Percentiles rank a stretch among this genome's conserved stretches.
phyloP scores from a whole-genome alignment of 1,284 basidiomycete genomes.

The Bondarzewia mesenterica region DNA sequence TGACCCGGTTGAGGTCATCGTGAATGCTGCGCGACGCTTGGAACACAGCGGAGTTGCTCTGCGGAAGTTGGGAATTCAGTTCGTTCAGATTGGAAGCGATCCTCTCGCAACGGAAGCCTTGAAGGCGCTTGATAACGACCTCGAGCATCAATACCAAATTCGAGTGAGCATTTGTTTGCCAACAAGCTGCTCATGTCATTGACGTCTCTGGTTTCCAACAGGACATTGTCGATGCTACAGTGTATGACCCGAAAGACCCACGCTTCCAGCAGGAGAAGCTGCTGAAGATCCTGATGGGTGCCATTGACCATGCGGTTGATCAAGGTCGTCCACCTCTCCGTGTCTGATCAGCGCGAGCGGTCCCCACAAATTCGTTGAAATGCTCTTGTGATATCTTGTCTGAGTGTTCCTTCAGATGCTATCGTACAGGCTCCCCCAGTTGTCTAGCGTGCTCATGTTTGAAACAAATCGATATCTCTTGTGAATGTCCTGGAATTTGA shows the following conservation, averaged over 20 bases:
- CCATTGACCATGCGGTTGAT: conserved; percentile 23
- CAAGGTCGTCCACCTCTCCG: neutral
- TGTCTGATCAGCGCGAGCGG: neutral
- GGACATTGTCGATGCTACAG: conserved; percentile 41
- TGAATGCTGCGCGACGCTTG: conserved; percentile 37
- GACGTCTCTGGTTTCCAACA: conserved; percentile 11
- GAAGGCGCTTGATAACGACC: neutral
- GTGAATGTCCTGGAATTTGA: no score
- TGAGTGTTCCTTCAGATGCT: no score
- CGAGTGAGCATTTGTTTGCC: neutral
- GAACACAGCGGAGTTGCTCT: conserved; percentile 41
- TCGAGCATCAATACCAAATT: neutral
- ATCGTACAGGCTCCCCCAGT: no score
- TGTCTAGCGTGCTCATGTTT: no score
- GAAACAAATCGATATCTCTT: no score
- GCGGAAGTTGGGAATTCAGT: conserved; percentile 31
- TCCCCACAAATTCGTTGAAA: no score
- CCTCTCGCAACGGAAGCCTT: neutral
- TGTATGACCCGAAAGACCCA: conserved; percentile 25
- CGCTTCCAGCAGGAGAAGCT: conserved; percentile 29
- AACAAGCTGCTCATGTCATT: neutral
- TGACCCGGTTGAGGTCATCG: conserved; percentile 38
- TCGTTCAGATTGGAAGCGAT: neutral
- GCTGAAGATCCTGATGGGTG: conserved; percentile 36
- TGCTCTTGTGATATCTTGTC: no score